A percentile compares a stretch with the other conserved stretches of the same genome.
phyloP scores from a whole-genome alignment of 352 stramenopile species.

The Phytophthora sp. region DNA sequence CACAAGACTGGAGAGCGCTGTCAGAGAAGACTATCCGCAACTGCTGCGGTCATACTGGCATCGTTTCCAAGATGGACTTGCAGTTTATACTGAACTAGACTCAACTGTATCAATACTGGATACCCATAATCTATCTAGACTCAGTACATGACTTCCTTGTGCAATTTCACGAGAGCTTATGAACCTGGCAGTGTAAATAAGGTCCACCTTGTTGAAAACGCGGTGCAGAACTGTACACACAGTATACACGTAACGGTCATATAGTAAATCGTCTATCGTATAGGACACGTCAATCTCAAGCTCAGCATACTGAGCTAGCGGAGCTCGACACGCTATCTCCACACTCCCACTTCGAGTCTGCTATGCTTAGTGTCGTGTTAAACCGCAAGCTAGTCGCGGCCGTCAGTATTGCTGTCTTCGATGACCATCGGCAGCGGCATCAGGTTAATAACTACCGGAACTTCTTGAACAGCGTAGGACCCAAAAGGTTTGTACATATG shows the following conservation, averaged over 20 bases:
- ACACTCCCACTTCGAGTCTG: background rate
- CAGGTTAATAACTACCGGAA: background rate
- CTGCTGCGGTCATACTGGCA: no score
- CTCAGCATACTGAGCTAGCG: background rate
- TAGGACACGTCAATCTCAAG: background rate
- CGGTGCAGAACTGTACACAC: no score
- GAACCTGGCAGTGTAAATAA: no score
- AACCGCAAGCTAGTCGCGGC: background rate
- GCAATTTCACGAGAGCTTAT: no score
- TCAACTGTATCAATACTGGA: no score
- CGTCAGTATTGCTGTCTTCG: background rate
- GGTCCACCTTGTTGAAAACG: no score
- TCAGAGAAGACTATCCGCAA: no score
- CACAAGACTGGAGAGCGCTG: no score
- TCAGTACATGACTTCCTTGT: no score
- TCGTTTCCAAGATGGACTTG: no score
- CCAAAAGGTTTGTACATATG: slow-evolving; percentile 7
- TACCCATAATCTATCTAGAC: no score
- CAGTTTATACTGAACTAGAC: no score
- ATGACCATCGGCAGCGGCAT: background rate
- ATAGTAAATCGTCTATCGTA: background rate
- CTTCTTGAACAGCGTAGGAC: background rate
- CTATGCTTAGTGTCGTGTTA: background rate
- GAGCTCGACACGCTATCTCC: background rate
- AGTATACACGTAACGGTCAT: background rate